Evolutionary conservation across 2,329 filamentous ascomycete genomes (phyloP).

Genomic region (Teratosphaeria gauchensis): DNA sequence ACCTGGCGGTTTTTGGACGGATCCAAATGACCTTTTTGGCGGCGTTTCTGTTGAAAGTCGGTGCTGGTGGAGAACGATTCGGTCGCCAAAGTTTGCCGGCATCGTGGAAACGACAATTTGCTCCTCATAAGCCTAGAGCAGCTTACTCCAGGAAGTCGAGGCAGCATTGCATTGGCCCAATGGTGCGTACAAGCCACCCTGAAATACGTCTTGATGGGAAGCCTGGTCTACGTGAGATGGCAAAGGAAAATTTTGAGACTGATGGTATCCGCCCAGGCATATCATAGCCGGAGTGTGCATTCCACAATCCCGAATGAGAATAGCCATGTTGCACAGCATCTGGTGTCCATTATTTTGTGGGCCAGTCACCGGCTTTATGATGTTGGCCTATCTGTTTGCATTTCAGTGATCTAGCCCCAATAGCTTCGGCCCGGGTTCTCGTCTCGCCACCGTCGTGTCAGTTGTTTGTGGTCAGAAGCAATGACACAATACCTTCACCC

Average conservation of each 20-base stretch:
- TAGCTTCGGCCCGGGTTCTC: too few relatives aligned
- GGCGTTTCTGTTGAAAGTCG: background rate
- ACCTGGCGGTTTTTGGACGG: background rate
- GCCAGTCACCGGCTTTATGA: too few relatives aligned
- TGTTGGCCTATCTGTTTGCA: too few relatives aligned
- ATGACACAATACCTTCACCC: too few relatives aligned
- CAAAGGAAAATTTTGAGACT: background rate
- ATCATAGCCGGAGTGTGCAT: background rate
- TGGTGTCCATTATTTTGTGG: too few relatives aligned
- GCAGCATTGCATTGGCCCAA: background rate
- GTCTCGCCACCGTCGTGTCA: too few relatives aligned
- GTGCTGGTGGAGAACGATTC: background rate
- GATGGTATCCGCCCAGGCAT: background rate
- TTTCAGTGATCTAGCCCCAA: too few relatives aligned
- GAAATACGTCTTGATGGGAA: background rate
- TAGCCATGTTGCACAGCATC: background rate
- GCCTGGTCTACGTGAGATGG: background rate
- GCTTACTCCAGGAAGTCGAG: background rate
- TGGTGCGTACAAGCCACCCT: background rate
- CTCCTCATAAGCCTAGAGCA: background rate
- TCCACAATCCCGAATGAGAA: background rate
- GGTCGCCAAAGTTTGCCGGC: background rate
- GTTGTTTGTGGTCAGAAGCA: too few relatives aligned
- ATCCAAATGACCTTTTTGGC: background rate
- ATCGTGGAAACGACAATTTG: background rate